These are phyloP conservation scores for Russula lepida DNA, from an alignment of 768 basidiomycete species.

Conservation along the genomic window DNA sequence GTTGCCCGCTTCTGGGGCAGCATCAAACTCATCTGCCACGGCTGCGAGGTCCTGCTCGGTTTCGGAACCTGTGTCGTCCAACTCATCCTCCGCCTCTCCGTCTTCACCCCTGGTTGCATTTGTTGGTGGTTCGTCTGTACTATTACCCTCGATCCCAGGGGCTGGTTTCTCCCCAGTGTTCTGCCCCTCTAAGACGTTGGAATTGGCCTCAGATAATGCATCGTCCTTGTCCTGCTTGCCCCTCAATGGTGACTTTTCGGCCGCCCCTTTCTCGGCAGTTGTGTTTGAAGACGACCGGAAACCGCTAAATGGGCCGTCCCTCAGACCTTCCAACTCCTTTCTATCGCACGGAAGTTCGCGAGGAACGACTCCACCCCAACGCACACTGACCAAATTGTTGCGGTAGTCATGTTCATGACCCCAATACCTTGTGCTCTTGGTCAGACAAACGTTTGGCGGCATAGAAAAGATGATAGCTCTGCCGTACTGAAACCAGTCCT, in stretches of 20 bases:
- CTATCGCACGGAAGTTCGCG: constrained; percentile 14
- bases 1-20: not conserved
- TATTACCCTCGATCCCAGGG: not conserved
- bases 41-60: not conserved
- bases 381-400: constrained; percentile 30
- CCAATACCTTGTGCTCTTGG: constrained; percentile 36
- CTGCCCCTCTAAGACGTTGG: not conserved
- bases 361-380: constrained; percentile 34
- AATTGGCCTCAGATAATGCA: not conserved
- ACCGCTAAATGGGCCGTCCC: constrained; percentile 14
- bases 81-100: not conserved
- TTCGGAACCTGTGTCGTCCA: not conserved
- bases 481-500: constrained; percentile 5
- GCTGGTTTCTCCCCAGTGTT: not conserved
- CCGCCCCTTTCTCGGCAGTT: not conserved
- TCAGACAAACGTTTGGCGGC: not conserved
- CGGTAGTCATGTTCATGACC: constrained; percentile 31
- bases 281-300: not conserved
- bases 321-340: not conserved
- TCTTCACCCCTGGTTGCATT: not conserved
- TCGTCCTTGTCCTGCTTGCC: not conserved
- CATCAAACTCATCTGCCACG: not conserved
- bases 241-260: not conserved
- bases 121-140: not conserved
- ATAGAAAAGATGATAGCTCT: not conserved